Evolutionary conservation across 179 eudicot species (phyloP), one percentile per base, ranked within the genome.

Genomic region (Camellia oleifera): DNA sequence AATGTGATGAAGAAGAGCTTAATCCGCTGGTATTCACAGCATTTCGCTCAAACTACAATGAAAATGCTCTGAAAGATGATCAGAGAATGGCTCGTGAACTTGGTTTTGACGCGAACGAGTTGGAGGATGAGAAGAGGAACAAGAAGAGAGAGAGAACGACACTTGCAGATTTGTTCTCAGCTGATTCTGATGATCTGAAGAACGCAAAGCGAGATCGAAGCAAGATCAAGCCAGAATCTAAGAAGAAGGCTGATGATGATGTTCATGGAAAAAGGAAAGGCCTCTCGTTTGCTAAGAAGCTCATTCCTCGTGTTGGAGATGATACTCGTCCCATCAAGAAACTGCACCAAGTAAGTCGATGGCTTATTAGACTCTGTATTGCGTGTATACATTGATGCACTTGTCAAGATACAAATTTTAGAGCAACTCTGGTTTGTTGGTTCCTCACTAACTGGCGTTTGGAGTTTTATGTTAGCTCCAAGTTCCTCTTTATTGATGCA

Each of bases 111-210:
- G 9, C 61, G 14, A 2, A 57, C 32, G 84, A 78, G 48, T 62
- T 61, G 1, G 72, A 77, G 72, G 50, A 32, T 58, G 79, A 77
- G 82, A 80, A 76, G 76, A 23, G 42, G 64, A 75, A 79, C 73
- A 81, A 76, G 18, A 77, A n/a, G 3, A 83, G 66, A 72, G 91
- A 74, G 72, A 87, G 97, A 75, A 85, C 83, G 2, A 92, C 94
- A 8, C 89, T 92, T 18, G 92, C 92, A 53, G 91, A 89, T 32
- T 87, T 91, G 82, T 86, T 89, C 85, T 68, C 71, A 60, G 92
- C 88, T 56, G 91, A 87, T 50, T 85, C 82, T 75, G 78, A 82
- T 50, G 77, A 15, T 26, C 32, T 26, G 32, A 26, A 2, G 1
- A 13, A 20, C 45, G 61, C 6, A n/a, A 71, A 46, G 79, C 46